Evolutionary conservation across 2,329 filamentous ascomycete genomes (phyloP), one percentile per base, ranked within the genome.

Genomic region (Aspergillaceae sp.): DNA sequence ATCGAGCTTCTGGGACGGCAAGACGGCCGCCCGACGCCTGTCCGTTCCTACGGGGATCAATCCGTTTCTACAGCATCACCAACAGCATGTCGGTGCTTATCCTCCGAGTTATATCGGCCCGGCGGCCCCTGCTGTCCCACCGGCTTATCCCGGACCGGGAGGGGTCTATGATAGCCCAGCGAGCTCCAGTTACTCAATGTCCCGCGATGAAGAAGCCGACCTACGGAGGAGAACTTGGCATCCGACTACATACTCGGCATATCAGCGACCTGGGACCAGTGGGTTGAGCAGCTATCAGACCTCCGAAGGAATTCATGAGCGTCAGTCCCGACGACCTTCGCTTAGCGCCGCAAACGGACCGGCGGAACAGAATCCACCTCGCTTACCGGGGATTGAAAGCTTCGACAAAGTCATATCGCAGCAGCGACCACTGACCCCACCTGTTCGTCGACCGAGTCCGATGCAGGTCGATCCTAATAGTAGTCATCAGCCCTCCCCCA

Each of bases 211-310:
- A 42, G 88, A 94, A 51, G 83, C 88, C 37, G 85, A 87, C 46
- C 87, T 83, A 78, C 81, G 89, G 52, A 76, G 90, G 51, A 79
- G 89, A 44, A 96, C 90, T 2, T 96, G 90, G 90, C 90, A 96
- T 66, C 87, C 88, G 0, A 86, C 69, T 2, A 69, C 70, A 4
- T 66, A 88, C 51, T 85, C 82, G 10, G 77, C 77, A 51, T 81
- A 80, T 50, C 75, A 76, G 49, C 73, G 81, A 30, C 80, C 83
- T 42, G 77, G 79, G 10, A 85, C 83, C 9, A 90, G 86, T 65
- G 79, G 84, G 10, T 66, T 94, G 44, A 86, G 80, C 56, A 85
- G 87, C 52, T 85, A 87, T 35, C 80, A 86, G 50, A 87, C 82
- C 4, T 81, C 86, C 4, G 79, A 83, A 65, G 61, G 80, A 73